Base-by-base conservation (phyloP, 2,329 filamentous ascomycete species). In the Dactylellina haptotyla region DNA sequence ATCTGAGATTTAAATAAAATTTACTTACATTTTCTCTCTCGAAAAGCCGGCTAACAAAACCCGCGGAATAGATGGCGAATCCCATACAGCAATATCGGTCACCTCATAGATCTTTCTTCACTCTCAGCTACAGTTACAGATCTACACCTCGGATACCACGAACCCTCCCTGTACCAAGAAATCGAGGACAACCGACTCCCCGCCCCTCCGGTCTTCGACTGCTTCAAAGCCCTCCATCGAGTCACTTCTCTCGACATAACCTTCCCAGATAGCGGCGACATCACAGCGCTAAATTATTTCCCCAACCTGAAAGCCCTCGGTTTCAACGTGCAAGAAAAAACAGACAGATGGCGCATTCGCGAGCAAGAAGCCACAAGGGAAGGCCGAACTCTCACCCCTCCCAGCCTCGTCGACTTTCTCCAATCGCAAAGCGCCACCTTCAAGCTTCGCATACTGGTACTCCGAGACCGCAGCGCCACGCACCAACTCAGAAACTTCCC, bases 401-500 rank as follows among this genome's bases (percentile, higher is more conserved):
- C n/a, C n/a, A n/a, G n/a, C n/a, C n/a, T n/a, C n/a, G 30, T 48
- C 2, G 51, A 58, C 20, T 66, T 66, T 25, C 41, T 66, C 2
- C n/a, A n/a, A 2, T 50, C 51, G 3, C 62, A 66, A 16, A 58
- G 12, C 3, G 30, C 34, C 1, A 50, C 62, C 12, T 51, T 66
- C 34, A 30, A 45, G 16, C 30, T 66, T 1, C 37, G 25, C 5
- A 57, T 4, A 9, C 37, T 66, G 1, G 18, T 26, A 12, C 1
- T 66, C 2, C 0, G 20, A 5, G 18, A 14, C 14, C 12, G 18
- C n/a, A 41, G 20, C 18, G 1, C 20, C 32, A 0, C 20, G 1
- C 10, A 18, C 2, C 39, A 18, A 9, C 28, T 66, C 5, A 10
- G 8, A 18, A 20, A 4, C 18, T n/a, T 56, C 8, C 30, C 62